Conservation (phyloP, 345 rosid genomes). For the Isatis tinctoria region DNA sequence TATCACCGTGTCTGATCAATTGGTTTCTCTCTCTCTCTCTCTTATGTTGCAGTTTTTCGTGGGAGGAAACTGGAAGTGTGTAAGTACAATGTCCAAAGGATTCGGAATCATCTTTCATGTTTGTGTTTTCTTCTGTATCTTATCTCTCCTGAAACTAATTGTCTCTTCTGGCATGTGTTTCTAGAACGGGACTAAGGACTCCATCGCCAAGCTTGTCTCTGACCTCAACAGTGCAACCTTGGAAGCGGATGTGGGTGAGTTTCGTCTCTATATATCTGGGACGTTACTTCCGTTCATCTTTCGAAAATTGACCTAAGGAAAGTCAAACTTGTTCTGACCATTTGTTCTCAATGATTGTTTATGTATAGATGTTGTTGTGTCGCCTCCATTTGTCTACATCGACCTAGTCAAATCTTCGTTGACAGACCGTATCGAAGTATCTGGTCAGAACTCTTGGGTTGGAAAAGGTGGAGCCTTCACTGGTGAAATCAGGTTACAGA, state of each 20-base stretch:
- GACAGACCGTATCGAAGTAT: slow-evolving; percentile 67
- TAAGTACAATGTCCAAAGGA: slow-evolving; percentile 37
- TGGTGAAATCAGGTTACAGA: slow-evolving; percentile 87
- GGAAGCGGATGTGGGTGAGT: slow-evolving; percentile 86
- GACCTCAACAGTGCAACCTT: slow-evolving; percentile 76
- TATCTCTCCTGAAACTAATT: not conserved
- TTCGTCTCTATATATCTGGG: not conserved
- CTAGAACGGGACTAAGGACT: slow-evolving; percentile 92
- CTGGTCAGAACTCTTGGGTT: slow-evolving; percentile 96
- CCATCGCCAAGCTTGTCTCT: slow-evolving; percentile 82
- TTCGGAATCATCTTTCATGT: not conserved
- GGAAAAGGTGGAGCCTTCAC: slow-evolving; percentile 99
- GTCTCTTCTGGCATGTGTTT: slow-evolving; percentile 2
- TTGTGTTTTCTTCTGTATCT: not conserved
- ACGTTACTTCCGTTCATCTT: not conserved
- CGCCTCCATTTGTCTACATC: slow-evolving; percentile 95
- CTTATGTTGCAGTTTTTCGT: slow-evolving; percentile 84
- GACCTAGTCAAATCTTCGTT: slow-evolving; percentile 71
- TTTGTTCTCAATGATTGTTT: not conserved
- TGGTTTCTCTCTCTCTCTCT: not conserved
- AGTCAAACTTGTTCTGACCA: slow-evolving; percentile 2
- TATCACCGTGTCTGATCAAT: not conserved
- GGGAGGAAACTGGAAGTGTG: slow-evolving; percentile 99
- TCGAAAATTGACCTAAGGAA: not conserved
- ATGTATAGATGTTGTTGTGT: slow-evolving; percentile 79